A percentile compares a stretch with the other conserved stretches of the same genome.
Evolutionary conservation across 495 filamentous ascomycete species (phyloP).

Genomic region (Penicillium mononematosum): DNA sequence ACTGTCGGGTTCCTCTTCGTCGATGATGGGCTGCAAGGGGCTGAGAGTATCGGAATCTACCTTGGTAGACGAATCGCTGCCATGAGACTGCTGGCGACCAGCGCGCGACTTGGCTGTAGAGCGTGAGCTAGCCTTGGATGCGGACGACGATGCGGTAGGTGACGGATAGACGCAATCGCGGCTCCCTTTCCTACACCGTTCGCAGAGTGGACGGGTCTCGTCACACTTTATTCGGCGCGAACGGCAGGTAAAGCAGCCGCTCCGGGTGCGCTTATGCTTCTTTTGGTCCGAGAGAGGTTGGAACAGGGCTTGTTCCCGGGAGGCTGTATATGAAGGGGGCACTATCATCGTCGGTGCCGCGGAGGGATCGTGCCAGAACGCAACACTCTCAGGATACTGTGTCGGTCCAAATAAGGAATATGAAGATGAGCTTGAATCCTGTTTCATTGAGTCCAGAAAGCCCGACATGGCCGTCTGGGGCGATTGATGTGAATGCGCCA

Average conservation of each 20-base stretch:
- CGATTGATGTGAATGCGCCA: conserved; percentile 39
- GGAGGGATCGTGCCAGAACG: conserved; percentile 44
- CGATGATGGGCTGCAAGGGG: conserved; percentile 60
- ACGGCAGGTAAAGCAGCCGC: conserved; percentile 93
- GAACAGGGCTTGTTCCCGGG: conserved; percentile 32
- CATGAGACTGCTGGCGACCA: conserved; percentile 44
- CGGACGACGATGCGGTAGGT: conserved; percentile 32
- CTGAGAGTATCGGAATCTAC: conserved; percentile 44
- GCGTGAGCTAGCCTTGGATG: conserved; percentile 38
- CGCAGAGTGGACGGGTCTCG: conserved; percentile 81
- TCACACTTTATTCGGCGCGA: conserved; percentile 91
- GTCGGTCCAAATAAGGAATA: conserved; percentile 39
- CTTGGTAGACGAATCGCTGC: conserved; percentile 51
- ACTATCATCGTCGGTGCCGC: conserved; percentile 23
- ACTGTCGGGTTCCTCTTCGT: conserved; percentile 52
- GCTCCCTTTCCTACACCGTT: conserved; percentile 82
- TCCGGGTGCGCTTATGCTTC: conserved; percentile 90
- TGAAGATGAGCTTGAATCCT: conserved; percentile 32
- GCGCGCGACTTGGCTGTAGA: conserved; percentile 45
- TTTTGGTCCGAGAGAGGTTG: conserved; percentile 62
- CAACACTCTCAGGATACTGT: conserved; percentile 44
- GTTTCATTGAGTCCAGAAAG: conserved; percentile 33
- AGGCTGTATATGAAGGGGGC: conserved; percentile 26
- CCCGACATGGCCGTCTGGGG: conserved; percentile 36
- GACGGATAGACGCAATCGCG: conserved; percentile 83